phyloP scores from a whole-genome alignment of 2,329 filamentous ascomycete species.

The Aspergillus sp. region DNA sequence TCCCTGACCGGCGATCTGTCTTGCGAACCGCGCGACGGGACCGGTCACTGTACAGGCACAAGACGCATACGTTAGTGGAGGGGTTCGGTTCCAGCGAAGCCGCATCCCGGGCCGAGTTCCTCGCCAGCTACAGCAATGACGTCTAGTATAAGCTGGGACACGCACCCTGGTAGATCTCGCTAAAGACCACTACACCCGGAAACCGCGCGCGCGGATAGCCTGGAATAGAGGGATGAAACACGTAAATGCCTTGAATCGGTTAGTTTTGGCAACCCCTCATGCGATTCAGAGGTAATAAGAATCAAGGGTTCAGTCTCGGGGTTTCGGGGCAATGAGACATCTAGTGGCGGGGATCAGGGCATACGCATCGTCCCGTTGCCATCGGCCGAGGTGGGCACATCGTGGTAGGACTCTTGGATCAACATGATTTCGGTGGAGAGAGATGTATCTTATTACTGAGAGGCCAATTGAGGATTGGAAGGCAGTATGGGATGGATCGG shows the following conservation, averaged over 20 bases:
- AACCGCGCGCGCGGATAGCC: conserved; percentile 88
- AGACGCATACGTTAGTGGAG: not conserved
- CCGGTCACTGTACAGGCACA: conserved; percentile 69
- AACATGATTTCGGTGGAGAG: conserved; percentile 26
- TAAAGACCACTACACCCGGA: conserved; percentile 84
- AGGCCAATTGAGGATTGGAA: not conserved
- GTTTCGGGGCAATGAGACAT: not conserved
- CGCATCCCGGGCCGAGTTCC: too few species aligned
- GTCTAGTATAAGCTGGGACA: not conserved
- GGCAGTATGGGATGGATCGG: not conserved
- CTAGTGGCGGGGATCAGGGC: conserved; percentile 3
- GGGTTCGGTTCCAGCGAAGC: too few species aligned
- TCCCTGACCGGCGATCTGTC: conserved; percentile 87
- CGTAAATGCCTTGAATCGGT: conserved; percentile 67
- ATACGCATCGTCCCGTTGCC: conserved; percentile 40
- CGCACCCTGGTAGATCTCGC: conserved; percentile 91
- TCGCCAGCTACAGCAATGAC: too few species aligned
- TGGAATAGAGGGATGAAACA: conserved; percentile 82
- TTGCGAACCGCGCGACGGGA: conserved; percentile 82
- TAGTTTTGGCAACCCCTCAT: not conserved
- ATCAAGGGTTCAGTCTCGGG: not conserved
- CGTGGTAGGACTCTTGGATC: conserved; percentile 34
- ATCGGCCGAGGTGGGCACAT: conserved; percentile 39
- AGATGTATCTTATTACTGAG: not conserved
- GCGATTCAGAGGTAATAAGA: too few species aligned